A percentile compares a stretch with the other conserved stretches of the same genome.
Conservation (phyloP, 768 basidiomycete genomes). For the Boletales sp. region DNA sequence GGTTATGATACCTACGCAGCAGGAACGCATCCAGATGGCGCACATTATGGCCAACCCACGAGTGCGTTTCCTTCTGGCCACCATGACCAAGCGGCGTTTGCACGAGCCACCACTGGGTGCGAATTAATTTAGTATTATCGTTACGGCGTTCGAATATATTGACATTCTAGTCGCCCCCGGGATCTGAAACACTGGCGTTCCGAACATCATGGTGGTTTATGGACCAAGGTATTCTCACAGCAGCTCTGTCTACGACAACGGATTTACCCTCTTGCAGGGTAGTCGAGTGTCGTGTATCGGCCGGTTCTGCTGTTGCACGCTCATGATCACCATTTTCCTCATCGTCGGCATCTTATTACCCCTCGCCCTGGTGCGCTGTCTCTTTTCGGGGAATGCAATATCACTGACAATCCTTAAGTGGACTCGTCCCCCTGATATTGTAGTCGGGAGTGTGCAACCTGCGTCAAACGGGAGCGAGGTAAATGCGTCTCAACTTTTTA, state of each 20-base stretch:
- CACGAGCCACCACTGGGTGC: constrained; percentile 27
- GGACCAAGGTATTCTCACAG: constrained; percentile 52
- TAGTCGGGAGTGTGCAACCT: constrained; percentile 46
- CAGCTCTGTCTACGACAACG: background rate
- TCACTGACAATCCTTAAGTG: constrained; percentile 45
- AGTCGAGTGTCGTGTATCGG: constrained; percentile 57
- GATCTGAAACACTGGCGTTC: constrained; percentile 51
- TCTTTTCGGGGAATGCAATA: background rate
- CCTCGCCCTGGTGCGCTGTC: constrained; percentile 56
- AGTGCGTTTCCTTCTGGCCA: constrained; percentile 18
- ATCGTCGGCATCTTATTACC: constrained; percentile 62
- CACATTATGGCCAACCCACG: too few relatives aligned
- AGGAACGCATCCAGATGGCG: constrained; percentile 19
- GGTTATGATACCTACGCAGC: constrained; percentile 36
- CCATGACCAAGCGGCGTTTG: constrained; percentile 43
- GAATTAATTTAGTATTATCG: constrained; percentile 19
- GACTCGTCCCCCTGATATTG: constrained; percentile 69
- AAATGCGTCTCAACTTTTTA: constrained; percentile 12
- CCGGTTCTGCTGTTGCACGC: constrained; percentile 72
- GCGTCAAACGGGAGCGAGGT: constrained; percentile 45
- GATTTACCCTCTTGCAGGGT: constrained; percentile 40
- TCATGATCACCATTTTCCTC: constrained; percentile 63
- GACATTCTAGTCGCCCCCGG: constrained; percentile 11
- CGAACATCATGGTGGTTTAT: constrained; percentile 59
- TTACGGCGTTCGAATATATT: background rate